These are phyloP conservation scores for Cenchrus purpureus DNA, from an alignment of 176 grass and related monocot genomes.

Conservation along the genomic window DNA sequence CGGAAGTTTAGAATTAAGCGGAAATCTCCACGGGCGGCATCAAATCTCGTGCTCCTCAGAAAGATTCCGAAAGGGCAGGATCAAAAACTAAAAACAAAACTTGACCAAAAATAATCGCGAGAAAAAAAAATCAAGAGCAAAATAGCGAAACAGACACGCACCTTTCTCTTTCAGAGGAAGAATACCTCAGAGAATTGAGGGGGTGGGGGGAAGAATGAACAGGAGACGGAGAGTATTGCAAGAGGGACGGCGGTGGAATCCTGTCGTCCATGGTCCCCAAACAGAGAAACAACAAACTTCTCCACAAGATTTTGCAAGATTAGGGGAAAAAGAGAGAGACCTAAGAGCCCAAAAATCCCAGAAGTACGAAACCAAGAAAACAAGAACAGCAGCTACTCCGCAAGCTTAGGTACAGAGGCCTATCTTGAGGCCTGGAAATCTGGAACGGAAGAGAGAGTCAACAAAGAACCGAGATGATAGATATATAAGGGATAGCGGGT, in stretches of 20 bases:
- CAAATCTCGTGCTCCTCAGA: constrained; percentile 50
- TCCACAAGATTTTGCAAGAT: constrained; percentile 38
- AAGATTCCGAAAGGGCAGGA: constrained; percentile 47
- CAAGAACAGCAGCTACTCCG: constrained; percentile 43
- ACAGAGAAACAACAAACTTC: constrained; percentile 26
- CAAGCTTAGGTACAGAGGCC: constrained; percentile 41
- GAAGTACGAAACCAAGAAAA: constrained; percentile 44
- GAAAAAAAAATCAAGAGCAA: constrained; percentile 26
- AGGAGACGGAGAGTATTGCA: constrained; percentile 88
- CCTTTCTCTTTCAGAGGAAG: constrained; percentile 95
- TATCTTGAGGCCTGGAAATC: constrained; percentile 51
- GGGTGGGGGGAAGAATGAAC: constrained; percentile 84
- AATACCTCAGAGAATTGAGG: constrained; percentile 86
- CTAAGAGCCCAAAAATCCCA: constrained; percentile 38
- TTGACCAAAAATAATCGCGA: constrained; percentile 31
- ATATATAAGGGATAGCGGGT: constrained; percentile 51
- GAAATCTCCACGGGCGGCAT: constrained; percentile 46
- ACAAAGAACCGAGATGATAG: constrained; percentile 31
- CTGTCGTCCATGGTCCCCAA: constrained; percentile 80
- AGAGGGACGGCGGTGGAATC: constrained; percentile 74
- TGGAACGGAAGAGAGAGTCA: constrained; percentile 41
- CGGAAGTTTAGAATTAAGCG: constrained; percentile 48
- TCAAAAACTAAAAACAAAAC: constrained; percentile 49
- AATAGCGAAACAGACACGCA: constrained; percentile 45
- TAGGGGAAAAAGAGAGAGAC: constrained; percentile 14